A percentile compares a stretch with the other conserved stretches of the same genome.
These are phyloP conservation scores for Acanthamoeba sp. DNA, from an alignment of 208 protist genomes.

Conservation along the genomic window DNA sequence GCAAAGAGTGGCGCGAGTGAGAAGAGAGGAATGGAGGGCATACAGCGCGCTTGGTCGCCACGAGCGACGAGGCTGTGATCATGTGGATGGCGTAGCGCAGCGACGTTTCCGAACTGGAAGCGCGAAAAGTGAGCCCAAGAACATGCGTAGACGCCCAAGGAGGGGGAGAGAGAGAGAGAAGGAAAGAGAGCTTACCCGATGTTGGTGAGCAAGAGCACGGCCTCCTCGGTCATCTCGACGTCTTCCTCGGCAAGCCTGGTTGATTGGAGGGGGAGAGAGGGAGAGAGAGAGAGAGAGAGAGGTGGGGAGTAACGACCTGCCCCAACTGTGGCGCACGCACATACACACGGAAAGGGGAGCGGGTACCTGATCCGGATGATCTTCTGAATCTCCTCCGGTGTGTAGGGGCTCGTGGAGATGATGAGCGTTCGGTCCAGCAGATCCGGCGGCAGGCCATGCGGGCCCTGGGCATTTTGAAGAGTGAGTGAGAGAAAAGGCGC, in stretches of 20 bases:
- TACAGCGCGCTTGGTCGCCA: conserved; percentile 95
- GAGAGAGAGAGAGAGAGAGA: conserved; percentile 35
- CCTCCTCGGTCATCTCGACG: conserved; percentile 98
- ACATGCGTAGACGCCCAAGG: no score
- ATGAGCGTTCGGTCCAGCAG: conserved; percentile 99
- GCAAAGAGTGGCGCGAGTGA: no score
- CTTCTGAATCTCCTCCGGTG: conserved; percentile 95
- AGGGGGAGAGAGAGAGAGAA: no score
- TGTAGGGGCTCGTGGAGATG: conserved; percentile 98
- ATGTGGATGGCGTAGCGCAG: conserved; percentile 99
- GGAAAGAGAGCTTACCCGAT: conserved; percentile 91
- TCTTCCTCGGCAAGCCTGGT: conserved; percentile 97
- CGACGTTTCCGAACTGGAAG: conserved; percentile 90
- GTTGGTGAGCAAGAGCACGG: conserved; percentile 96
- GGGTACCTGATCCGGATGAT: conserved; percentile 97
- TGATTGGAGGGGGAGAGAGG: not conserved
- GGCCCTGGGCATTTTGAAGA: no score
- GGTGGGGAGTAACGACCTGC: no score
- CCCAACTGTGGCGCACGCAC: no score
- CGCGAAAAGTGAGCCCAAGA: not conserved
- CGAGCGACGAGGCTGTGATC: conserved; percentile 98
- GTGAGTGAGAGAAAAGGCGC: no score
- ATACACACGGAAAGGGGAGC: not conserved
- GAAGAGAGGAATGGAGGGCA: not conserved
- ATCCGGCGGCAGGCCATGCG: conserved; percentile 99